Conservation (phyloP, 2,329 filamentous ascomycete genomes). For the Fusarium lyarnte region DNA sequence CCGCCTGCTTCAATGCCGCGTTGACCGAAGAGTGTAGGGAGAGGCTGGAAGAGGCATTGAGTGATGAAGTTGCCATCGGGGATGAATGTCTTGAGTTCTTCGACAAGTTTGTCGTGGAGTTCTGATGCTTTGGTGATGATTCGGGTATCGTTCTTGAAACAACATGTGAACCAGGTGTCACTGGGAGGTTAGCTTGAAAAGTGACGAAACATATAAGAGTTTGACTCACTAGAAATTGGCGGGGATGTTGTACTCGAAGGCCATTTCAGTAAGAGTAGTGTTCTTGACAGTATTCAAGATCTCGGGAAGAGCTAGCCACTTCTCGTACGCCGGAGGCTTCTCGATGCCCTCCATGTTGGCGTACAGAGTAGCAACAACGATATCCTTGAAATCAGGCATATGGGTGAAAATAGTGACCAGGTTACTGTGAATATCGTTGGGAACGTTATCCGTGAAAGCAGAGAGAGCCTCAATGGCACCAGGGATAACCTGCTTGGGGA, state of each 20-base stretch:
- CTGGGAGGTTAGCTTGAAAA: not conserved
- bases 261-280: constrained; percentile 28
- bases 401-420: constrained; percentile 14
- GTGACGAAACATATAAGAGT: accelerated
- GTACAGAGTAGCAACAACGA: constrained; percentile 15
- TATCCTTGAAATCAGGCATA: constrained; percentile 25
- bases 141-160: constrained; percentile 25
- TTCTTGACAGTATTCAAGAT: constrained; percentile 26
- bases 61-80: constrained; percentile 24
- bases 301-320: constrained; percentile 29
- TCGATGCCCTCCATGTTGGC: constrained; percentile 24
- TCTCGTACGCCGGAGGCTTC: constrained; percentile 21
- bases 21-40: constrained; percentile 15
- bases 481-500: constrained; percentile 23
- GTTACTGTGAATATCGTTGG: constrained; percentile 23
- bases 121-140: constrained; percentile 25
- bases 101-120: constrained; percentile 15
- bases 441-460: constrained; percentile 11
- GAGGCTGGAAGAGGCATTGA: constrained; percentile 25
- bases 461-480: constrained; percentile 11
- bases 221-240: constrained; percentile 19
- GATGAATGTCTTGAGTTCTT: constrained; percentile 21
- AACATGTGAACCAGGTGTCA: constrained; percentile 24
- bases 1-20: constrained; percentile 23
- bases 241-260: constrained; percentile 30